Percentiles rank a stretch among this genome's conserved stretches.
phyloP scores from a whole-genome alignment of 139 green algal species.

The Dunaliella sp. region DNA sequence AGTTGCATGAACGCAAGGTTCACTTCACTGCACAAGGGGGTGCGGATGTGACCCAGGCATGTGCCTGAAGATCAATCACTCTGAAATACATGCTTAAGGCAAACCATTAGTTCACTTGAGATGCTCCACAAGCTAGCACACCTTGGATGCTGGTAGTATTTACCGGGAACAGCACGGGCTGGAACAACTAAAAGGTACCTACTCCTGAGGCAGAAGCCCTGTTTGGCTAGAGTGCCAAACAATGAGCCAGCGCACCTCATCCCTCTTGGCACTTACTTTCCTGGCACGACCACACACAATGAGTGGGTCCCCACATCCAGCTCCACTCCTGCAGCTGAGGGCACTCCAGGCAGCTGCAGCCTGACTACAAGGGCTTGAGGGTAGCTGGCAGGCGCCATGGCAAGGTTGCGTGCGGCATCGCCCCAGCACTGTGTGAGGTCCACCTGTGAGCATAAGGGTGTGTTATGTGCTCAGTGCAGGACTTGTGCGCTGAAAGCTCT shows the following conservation, averaged over 20 bases:
- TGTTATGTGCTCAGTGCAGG: too few relatives aligned
- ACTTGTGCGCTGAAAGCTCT: too few relatives aligned
- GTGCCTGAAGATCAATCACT: not conserved
- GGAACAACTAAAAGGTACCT: not conserved
- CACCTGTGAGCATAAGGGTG: not conserved
- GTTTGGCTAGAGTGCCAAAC: not conserved
- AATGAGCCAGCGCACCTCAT: too few relatives aligned
- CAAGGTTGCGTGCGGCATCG: slow-evolving; percentile 28
- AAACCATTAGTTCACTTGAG: not conserved
- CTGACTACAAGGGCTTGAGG: slow-evolving; percentile 54
- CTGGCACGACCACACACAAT: slow-evolving; percentile 9
- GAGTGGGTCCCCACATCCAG: slow-evolving; percentile 44
- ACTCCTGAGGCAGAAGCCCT: not conserved
- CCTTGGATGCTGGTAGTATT: not conserved
- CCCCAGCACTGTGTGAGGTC: slow-evolving; percentile 51
- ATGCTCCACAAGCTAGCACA: not conserved
- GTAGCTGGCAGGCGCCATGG: not conserved
- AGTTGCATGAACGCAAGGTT: not conserved
- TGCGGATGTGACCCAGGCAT: not conserved
- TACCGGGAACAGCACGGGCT: not conserved
- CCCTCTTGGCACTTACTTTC: slow-evolving; percentile 15
- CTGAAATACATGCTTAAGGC: not conserved
- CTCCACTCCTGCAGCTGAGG: slow-evolving; percentile 34
- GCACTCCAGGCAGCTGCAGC: slow-evolving; percentile 45
- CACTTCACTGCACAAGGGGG: not conserved